Evolutionary conservation across 1,284 basidiomycete genomes (phyloP).

Genomic region (Somion occarium): DNA sequence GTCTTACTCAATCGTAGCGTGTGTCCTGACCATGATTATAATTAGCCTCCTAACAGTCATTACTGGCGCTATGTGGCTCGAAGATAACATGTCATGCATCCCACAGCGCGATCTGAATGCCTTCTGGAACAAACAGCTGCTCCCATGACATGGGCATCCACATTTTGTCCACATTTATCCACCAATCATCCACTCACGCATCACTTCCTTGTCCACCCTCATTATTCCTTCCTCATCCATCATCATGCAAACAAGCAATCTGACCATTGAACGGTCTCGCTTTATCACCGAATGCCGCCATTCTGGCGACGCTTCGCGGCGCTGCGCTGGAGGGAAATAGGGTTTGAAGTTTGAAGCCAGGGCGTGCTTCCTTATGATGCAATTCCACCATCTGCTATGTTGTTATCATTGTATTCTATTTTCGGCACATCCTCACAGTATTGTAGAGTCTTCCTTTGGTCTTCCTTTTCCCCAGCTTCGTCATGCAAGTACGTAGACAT

Average conservation of each 20-base stretch:
- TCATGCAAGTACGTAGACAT: neutral
- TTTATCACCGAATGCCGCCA: no score
- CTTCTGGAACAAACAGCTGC: neutral
- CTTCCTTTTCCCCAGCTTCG: neutral
- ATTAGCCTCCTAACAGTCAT: constrained; percentile 52
- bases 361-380: no score
- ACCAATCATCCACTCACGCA: no score
- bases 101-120: neutral
- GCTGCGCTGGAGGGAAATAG: neutral
- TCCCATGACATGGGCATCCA: neutral
- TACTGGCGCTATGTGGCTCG: constrained; percentile 67
- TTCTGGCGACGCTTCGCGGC: neutral
- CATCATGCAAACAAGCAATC: no score
- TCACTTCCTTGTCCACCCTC: no score
- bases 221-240: no score
- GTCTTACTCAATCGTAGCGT: neutral
- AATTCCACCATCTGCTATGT: neutral
- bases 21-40: constrained; percentile 3
- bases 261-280: neutral
- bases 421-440: neutral
- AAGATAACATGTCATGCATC: constrained; percentile 33
- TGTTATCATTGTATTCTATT: neutral
- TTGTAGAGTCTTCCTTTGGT: neutral
- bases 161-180: no score
- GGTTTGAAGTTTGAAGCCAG: neutral